phyloP scores from a whole-genome alignment of 805 yeast species.

The Myxozyma geophila region DNA sequence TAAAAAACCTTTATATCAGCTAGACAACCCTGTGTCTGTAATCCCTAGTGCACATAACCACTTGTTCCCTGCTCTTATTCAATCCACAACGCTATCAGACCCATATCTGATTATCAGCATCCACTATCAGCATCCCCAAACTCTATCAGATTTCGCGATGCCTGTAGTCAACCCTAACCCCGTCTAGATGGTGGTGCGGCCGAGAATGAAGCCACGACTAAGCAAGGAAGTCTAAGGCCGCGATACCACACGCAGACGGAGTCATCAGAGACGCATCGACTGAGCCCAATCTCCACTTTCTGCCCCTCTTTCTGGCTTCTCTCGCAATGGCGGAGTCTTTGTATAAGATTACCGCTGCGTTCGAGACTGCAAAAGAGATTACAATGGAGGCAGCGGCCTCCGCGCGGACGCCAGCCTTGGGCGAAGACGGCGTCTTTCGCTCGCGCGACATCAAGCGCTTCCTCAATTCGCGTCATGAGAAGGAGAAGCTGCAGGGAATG shows the following conservation, averaged over 20 bases:
- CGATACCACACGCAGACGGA: background rate
- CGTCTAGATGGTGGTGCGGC: too few relatives aligned
- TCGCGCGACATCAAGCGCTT: constrained; percentile 68
- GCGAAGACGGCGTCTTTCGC: constrained; percentile 62
- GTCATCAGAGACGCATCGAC: background rate
- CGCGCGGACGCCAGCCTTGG: constrained; percentile 61
- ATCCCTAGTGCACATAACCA: too few relatives aligned
- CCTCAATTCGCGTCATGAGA: constrained; percentile 68
- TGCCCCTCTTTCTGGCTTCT: background rate
- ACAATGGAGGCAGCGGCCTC: constrained; percentile 84
- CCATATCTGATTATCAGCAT: too few relatives aligned
- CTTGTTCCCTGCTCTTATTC: too few relatives aligned
- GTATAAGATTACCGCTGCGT: constrained; percentile 65
- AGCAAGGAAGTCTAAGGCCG: background rate
- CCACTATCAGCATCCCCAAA: too few relatives aligned
- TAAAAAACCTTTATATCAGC: too few relatives aligned
- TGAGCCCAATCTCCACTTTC: background rate
- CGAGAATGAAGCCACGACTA: constrained; percentile 1
- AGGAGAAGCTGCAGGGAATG: constrained; percentile 66
- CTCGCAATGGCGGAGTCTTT: constrained; percentile 59
- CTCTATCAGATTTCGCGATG: too few relatives aligned
- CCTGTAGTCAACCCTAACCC: too few relatives aligned
- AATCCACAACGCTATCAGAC: too few relatives aligned
- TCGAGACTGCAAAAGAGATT: constrained; percentile 78
- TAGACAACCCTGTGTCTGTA: too few relatives aligned